Evolutionary conservation across 257 asterid species (phyloP), one percentile per base, ranked within the genome.

Genomic region (Solanum commersonii): DNA sequence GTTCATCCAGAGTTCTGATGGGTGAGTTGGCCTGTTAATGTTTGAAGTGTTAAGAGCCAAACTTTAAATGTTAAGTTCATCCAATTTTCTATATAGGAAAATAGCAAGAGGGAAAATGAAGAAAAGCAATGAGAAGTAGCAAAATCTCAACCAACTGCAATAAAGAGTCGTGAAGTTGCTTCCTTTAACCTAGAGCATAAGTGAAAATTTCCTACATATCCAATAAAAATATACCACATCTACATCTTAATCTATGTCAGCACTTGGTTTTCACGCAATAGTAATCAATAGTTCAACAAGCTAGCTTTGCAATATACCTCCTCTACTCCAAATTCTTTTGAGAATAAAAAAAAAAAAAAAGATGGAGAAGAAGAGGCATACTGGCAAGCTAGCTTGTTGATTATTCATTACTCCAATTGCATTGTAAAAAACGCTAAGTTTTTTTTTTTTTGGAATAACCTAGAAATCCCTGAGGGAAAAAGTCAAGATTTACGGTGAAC

Each of bases 21-120:
- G 99, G 98, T 89, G 99, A 95, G 92, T 94, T 96, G 42, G 99
- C 99, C 99, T 97, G 93, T 81, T 90, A 90, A 90, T 56, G 87
- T 89, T 82, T 10, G 0, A 29, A 49, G 20, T 52, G 40, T 33
- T 11, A 31, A 31, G 16, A 29, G 40, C 4, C 15, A 46, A 81
- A 82, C 38, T 22, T 29, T 46, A 82, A 49, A 79, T 29, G n/a
- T 82, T 49, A 49, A 46, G 35, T 46, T 49, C 38, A 49, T 81
- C 67, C 29, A 10, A 31, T 3, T 52, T 49, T 81, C 68, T 77
- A 38, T 81, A 29, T 3, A 52, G 42, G 63, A 29, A 29, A 29
- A 18, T 35, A 10, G 20, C 11, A 82, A 20, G 16, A 44, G 67
- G 52, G 40, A 16, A 44, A 44, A 79, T 44, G 67, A 27, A 78